Base-by-base conservation (phyloP, 768 basidiomycete genomes). In the Dictyophora rubrovolvata region DNA sequence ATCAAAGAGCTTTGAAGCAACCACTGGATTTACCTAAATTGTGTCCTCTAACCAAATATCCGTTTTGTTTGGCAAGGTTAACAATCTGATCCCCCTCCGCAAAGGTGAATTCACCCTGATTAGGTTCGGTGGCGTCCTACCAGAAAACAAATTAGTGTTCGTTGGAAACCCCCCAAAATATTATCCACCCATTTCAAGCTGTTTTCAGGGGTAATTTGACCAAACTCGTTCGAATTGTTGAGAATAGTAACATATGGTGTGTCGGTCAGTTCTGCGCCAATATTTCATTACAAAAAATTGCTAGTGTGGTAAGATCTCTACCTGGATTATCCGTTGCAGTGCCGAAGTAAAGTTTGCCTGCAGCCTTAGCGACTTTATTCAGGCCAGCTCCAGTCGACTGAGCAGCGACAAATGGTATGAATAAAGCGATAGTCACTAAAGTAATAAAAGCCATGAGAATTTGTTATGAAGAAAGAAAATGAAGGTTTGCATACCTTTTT, bases 101-200 rank as follows among this genome's bases (percentile, higher is more conserved):
- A 48, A 49, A 63, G n/a, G 37, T 58, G 55, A 62, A 63, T 8
- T 54, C 54, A 20, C 53, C 53, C 21, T 52, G 62, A 23, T 56
- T 62, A 16, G 62, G 62, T 21, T 63, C 62, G 17, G 62, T 63
- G 18, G 61, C 49, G 33, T 61, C 53, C 57, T 59, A 17, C 3
- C 34, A 16, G 9, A 1, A 0, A 33, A 33, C 12, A 2, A 21
- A 6, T n/a, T 36, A 36, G 10, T 46, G 4, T 42, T 2, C 2
- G 42, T 12, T 58, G 21, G 48, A 35, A 48, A 49, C 34, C 7
- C 37, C 12, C 16, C 10, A 5, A 17, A 42, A 36, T 17, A 14
- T 50, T 0, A 60, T 69, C 36, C 60, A 77, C 79, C 79, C 79
- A 81, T 76, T 82, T 81, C 79, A 80, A 79, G 60, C 73, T 75